phyloP scores from a whole-genome alignment of 768 basidiomycete species.

The Rhodotorula diobovata region DNA sequence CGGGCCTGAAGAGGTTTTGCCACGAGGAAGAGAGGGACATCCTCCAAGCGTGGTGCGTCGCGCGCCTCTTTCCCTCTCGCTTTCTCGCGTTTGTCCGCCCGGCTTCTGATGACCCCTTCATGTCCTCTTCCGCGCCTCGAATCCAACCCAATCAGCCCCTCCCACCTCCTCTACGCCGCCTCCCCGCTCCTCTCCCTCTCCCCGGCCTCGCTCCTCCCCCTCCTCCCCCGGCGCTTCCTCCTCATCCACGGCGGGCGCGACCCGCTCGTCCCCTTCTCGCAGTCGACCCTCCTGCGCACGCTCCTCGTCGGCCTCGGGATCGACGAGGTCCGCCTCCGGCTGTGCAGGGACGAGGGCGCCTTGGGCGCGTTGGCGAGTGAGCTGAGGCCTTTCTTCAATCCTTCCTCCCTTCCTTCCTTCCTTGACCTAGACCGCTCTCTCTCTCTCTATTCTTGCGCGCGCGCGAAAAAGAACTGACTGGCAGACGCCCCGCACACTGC shows the following conservation, averaged over 20 bases:
- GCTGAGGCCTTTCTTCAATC: neutral
- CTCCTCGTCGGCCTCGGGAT: slow-evolving; percentile 20
- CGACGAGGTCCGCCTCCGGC: slow-evolving; percentile 4
- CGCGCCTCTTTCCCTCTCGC: neutral
- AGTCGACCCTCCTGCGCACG: slow-evolving; percentile 18
- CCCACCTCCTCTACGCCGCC: slow-evolving; percentile 30
- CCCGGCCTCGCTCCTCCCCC: neutral
- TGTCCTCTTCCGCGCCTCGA: neutral
- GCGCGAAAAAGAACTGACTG: too few relatives aligned
- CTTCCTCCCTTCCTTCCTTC: too few relatives aligned
- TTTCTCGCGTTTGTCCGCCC: neutral
- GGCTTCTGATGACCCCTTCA: too few relatives aligned
- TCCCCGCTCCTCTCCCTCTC: slow-evolving; percentile 11
- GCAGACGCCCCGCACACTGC: neutral
- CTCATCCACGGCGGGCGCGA: slow-evolving; percentile 30
- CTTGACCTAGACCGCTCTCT: neutral
- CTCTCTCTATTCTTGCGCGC: neutral
- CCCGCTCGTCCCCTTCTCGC: slow-evolving; percentile 14
- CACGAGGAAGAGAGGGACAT: neutral
- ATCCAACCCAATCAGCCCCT: too few relatives aligned
- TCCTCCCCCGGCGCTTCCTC: slow-evolving; percentile 15
- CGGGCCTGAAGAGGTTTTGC: neutral
- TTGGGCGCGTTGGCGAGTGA: slow-evolving; percentile 19
- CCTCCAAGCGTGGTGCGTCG: slow-evolving; percentile 8
- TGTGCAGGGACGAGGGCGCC: slow-evolving; percentile 23